Evolutionary conservation across 768 basidiomycete genomes (phyloP).

Genomic region (Scleroderma bovista): DNA sequence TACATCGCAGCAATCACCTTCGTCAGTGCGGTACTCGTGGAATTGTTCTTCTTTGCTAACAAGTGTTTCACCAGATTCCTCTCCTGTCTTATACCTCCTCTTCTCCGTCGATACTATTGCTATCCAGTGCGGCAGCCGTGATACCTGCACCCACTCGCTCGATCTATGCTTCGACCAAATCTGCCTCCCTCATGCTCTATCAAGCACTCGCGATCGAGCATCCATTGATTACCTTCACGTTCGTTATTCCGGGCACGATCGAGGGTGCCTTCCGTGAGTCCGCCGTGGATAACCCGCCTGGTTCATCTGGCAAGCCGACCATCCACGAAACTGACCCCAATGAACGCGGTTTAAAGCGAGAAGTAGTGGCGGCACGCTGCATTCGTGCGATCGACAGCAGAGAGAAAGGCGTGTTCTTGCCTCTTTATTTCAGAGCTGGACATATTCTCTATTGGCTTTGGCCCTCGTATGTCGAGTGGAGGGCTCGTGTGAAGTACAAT

Average conservation of each 20-base stretch:
- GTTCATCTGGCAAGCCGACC: constrained; percentile 25
- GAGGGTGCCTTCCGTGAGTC: constrained; percentile 76
- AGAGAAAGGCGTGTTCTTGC: constrained; percentile 57
- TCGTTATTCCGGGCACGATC: constrained; percentile 62
- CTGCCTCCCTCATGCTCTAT: constrained; percentile 71
- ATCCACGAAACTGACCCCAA: constrained; percentile 47
- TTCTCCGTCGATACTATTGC: constrained; percentile 68
- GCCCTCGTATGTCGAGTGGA: constrained; percentile 52
- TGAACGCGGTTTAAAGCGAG: constrained; percentile 51
- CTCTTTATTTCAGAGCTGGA: constrained; percentile 38
- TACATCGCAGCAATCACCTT: constrained; percentile 66
- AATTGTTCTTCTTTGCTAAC: background rate
- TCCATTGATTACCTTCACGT: constrained; percentile 57
- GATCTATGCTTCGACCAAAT: constrained; percentile 80
- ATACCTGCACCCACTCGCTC: constrained; percentile 84
- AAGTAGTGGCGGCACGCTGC: constrained; percentile 54
- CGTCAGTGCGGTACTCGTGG: constrained; percentile 37
- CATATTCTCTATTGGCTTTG: constrained; percentile 63
- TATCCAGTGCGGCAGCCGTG: constrained; percentile 73
- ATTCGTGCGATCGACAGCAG: constrained; percentile 54
- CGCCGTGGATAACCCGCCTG: constrained; percentile 55
- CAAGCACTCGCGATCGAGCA: constrained; percentile 80
- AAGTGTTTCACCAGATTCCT: constrained; percentile 53
- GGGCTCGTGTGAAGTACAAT: constrained; percentile 61
- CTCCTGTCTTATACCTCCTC: constrained; percentile 57